phyloP scores from a whole-genome alignment of 2,329 filamentous ascomycete genomes.

The Neonectria punicea region DNA sequence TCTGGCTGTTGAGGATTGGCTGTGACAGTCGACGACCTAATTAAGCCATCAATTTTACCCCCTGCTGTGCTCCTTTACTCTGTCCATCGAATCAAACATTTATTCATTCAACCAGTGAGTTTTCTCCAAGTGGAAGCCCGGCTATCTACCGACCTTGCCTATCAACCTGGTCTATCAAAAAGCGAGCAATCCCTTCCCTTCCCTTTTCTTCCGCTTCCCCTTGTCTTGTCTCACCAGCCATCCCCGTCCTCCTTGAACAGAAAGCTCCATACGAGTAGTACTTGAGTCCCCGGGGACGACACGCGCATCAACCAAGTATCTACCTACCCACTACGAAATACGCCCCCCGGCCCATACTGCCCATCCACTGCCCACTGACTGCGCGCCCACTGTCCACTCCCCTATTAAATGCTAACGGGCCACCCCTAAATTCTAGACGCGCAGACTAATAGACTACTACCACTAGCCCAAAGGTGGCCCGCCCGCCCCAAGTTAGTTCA shows the following conservation, averaged over 20 bases:
- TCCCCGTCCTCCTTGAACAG: neutral
- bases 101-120: neutral
- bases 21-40: neutral
- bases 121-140: neutral
- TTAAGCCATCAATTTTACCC: neutral
- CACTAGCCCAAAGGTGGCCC: slow-evolving; percentile 19
- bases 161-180: neutral
- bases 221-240: neutral
- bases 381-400: slow-evolving; percentile 23
- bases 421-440: slow-evolving; percentile 44
- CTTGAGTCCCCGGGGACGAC: neutral
- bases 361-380: slow-evolving; percentile 8
- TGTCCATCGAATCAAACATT: slow-evolving; percentile 1
- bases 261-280: neutral
- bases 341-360: neutral
- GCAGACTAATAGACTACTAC: slow-evolving; percentile 7
- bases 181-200: neutral
- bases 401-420: slow-evolving; percentile 25
- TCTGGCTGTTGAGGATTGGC: neutral
- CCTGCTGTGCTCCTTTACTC: neutral
- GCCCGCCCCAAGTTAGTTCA: slow-evolving; percentile 17
- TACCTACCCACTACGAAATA: neutral
- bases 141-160: neutral
- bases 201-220: neutral
- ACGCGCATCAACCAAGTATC: neutral